phyloP scores from a whole-genome alignment of 1,284 basidiomycete species.

The Rhodotorula mucilaginosa region DNA sequence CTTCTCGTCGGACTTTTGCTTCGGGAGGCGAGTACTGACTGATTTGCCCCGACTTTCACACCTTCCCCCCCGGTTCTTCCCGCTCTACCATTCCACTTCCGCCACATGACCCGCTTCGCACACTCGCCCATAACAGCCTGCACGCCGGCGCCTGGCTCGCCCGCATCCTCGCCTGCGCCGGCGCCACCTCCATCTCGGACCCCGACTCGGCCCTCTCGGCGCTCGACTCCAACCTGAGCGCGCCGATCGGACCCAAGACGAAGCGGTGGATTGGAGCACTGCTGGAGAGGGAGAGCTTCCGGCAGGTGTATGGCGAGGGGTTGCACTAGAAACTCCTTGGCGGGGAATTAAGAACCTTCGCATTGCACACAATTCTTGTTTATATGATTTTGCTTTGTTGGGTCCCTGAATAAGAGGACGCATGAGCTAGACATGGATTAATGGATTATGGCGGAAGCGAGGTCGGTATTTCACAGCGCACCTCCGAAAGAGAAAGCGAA shows the following conservation, averaged over 20 bases:
- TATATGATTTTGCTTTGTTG: no score
- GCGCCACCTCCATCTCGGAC: conserved; percentile 31
- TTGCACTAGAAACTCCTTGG: conserved; percentile 27
- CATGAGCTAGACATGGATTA: no score
- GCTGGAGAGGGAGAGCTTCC: conserved; percentile 38
- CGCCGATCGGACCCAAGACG: conserved; percentile 33
- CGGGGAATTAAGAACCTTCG: not conserved
- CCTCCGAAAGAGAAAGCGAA: no score
- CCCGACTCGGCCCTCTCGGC: conserved; percentile 17
- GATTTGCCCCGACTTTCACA: not conserved
- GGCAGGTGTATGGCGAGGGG: conserved; percentile 37
- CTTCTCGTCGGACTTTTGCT: no score
- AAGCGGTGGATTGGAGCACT: conserved; percentile 27
- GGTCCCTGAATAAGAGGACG: no score
- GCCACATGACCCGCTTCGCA: not conserved
- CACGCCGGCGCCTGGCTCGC: conserved; percentile 43
- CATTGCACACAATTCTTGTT: not conserved
- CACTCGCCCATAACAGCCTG: conserved; percentile 19
- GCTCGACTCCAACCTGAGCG: conserved; percentile 24
- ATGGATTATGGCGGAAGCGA: no score
- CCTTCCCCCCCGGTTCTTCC: not conserved
- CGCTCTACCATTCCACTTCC: not conserved
- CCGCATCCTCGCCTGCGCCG: conserved; percentile 37
- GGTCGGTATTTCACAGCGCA: no score
- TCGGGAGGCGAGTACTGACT: not conserved